Conservation (phyloP, 352 stramenopile species). For the Thalassiosira livingstoniorum region DNA sequence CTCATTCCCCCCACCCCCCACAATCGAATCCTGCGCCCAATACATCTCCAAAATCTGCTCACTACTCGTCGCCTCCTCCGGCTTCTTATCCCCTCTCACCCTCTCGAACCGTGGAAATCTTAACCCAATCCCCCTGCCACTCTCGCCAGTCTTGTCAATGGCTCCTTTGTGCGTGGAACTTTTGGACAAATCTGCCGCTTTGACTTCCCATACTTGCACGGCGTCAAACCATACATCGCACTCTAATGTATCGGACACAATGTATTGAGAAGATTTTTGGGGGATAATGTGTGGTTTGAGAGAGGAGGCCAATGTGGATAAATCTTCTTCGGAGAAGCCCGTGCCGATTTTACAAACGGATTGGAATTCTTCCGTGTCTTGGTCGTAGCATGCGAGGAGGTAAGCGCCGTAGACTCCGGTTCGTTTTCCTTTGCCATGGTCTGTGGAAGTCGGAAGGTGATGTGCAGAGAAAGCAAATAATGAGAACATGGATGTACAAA, state of each 20-base stretch:
- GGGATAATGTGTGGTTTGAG: slow-evolving; percentile 89
- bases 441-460: slow-evolving; percentile 13
- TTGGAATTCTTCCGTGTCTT: slow-evolving; percentile 97
- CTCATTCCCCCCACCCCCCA: slow-evolving; percentile 52
- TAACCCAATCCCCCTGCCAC: slow-evolving; percentile 95
- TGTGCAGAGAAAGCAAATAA: neutral
- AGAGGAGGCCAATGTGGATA: slow-evolving; percentile 88
- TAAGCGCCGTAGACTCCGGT: slow-evolving; percentile 98
- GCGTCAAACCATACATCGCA: slow-evolving; percentile 95
- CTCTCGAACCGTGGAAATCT: slow-evolving; percentile 99
- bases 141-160: slow-evolving; percentile 78
- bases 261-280: slow-evolving; percentile 91
- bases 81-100: slow-evolving; percentile 97
- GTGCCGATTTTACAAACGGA: slow-evolving; percentile 94
- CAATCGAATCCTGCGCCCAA: slow-evolving; percentile 86
- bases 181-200: slow-evolving; percentile 98
- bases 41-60: slow-evolving; percentile 95
- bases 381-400: slow-evolving; percentile 97
- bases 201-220: slow-evolving; percentile 98
- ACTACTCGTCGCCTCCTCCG: slow-evolving; percentile 94
- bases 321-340: slow-evolving; percentile 97
- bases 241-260: slow-evolving; percentile 88
- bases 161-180: slow-evolving; percentile 97
- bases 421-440: slow-evolving; percentile 94
- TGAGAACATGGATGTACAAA: neutral